Evolutionary conservation across 2,329 filamentous ascomycete species (phyloP), one percentile per base, ranked within the genome.

Genomic region (Aspergillus proliferans): DNA sequence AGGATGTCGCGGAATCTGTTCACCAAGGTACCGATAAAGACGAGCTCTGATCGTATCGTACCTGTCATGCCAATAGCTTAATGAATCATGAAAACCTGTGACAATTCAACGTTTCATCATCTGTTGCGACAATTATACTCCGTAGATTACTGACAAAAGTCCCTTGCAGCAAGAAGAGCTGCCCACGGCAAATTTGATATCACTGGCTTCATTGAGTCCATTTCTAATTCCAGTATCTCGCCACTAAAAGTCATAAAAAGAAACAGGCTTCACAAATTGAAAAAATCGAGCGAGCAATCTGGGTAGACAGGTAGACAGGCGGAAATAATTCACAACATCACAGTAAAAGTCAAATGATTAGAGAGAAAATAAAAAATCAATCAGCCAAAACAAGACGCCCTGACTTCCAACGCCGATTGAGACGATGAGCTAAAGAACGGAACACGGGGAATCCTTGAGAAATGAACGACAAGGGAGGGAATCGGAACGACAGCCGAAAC

Each of bases 351-450:
- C 26, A 40, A 18, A 40, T 22, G 19, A 40, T 19, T 19, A 40
- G 19, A 42, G 38, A 44, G 48, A 28, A 34, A 43, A 24, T 21
- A 47, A 49, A 55, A 46, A 49, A 58, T 60, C 56, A 60, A 56
- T 60, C 61, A 62, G 59, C 62, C 62, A 64, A 67, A 64, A 66
- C 55, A 63, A 58, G 63, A 66, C 62, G 64, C 64, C 65, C 60
- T 62, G 63, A 66, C 63, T 58, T 65, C 65, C 65, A 68, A 68
- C 65, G 64, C 65, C 65, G 56, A 61, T 57, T 59, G 52, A 63
- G 61, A 67, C 62, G 63, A 63, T 60, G 61, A 58, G 57, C 59
- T 53, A 55, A 58, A 56, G 51, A 57, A 62, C 59, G 55, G 52
- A 52, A 53, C 15, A 50, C 50, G 52, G 51, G 55, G 52, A 55